Conservation (phyloP, 2,329 filamentous ascomycete species). For the Penicillium hesseltinei region DNA sequence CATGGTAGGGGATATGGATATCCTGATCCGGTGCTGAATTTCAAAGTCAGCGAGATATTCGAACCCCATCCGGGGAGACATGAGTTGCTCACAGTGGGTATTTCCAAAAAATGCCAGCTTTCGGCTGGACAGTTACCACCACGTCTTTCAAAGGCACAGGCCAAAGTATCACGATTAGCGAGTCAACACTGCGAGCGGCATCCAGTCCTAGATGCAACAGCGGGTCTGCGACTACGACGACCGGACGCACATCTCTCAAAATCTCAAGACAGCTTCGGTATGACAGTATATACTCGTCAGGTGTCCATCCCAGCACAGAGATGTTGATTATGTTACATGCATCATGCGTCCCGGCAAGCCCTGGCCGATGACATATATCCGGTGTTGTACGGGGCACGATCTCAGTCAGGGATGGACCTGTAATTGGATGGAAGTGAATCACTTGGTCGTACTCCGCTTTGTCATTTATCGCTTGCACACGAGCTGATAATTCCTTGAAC, state of each 20-base stretch:
- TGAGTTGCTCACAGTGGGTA: conserved; percentile 31
- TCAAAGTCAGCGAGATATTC: neutral
- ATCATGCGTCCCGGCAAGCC: conserved; percentile 37
- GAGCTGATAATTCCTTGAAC: conserved; percentile 37
- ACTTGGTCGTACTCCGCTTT: conserved; percentile 8
- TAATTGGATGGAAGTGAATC: conserved; percentile 36
- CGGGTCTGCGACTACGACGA: conserved; percentile 46
- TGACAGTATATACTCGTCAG: conserved; percentile 42
- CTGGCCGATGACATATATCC: conserved; percentile 31
- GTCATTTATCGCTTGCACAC: conserved; percentile 30
- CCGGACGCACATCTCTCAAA: conserved; percentile 39
- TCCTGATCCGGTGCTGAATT: conserved; percentile 43
- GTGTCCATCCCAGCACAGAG: conserved; percentile 38
- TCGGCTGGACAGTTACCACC: conserved; percentile 41
- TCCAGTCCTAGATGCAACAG: conserved; percentile 47
- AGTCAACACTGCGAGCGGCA: conserved; percentile 38
- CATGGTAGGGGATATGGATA: conserved; percentile 50
- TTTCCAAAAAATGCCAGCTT: conserved; percentile 31
- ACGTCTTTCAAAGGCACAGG: conserved; percentile 49
- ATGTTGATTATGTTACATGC: conserved; percentile 30
- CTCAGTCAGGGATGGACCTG: conserved; percentile 34
- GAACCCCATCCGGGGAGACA: neutral
- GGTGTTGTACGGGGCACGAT: conserved; percentile 33
- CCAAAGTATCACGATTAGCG: conserved; percentile 42
- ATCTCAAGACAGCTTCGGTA: conserved; percentile 42